phyloP scores from a whole-genome alignment of 2,329 filamentous ascomycete genomes.

The Rutstroemia sp. region DNA sequence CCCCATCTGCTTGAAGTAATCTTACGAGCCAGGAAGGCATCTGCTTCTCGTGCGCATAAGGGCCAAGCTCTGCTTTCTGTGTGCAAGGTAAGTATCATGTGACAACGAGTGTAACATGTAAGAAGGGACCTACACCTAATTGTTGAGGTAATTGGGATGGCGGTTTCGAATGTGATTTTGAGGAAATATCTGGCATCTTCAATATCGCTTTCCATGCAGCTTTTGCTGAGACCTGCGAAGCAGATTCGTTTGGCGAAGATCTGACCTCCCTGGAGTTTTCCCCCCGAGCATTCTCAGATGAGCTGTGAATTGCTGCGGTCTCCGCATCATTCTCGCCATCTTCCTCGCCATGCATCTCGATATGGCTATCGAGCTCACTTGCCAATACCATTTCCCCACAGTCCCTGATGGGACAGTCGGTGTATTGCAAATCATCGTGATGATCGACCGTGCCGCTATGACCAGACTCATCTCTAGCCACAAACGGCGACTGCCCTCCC shows the following conservation, averaged over 20 bases:
- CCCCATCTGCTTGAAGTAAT: slow-evolving; percentile 52
- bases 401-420: slow-evolving; percentile 45
- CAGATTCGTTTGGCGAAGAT: slow-evolving; percentile 5
- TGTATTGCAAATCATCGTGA: slow-evolving; percentile 34
- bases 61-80: slow-evolving; percentile 55
- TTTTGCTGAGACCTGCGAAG: slow-evolving; percentile 18
- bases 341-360: slow-evolving; percentile 44
- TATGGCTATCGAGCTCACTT: slow-evolving; percentile 48
- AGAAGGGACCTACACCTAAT: slow-evolving; percentile 28
- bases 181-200: slow-evolving; percentile 24
- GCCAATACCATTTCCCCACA: slow-evolving; percentile 52
- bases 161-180: slow-evolving; percentile 6
- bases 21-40: slow-evolving; percentile 65
- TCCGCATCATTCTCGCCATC: slow-evolving; percentile 15
- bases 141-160: slow-evolving; percentile 12
- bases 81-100: slow-evolving; percentile 14
- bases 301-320: not conserved
- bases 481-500: slow-evolving; percentile 26
- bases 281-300: not conserved
- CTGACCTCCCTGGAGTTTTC: not conserved
- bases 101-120: not conserved
- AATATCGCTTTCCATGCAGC: slow-evolving; percentile 28
- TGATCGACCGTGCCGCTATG: slow-evolving; percentile 17
- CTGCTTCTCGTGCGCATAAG: slow-evolving; percentile 62
- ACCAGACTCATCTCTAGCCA: slow-evolving; percentile 24